A percentile compares a stretch with the other conserved stretches of the same genome.
These are phyloP conservation scores for Globisporangium abappressorium DNA, from an alignment of 352 stramenopile genomes.

Conservation along the genomic window DNA sequence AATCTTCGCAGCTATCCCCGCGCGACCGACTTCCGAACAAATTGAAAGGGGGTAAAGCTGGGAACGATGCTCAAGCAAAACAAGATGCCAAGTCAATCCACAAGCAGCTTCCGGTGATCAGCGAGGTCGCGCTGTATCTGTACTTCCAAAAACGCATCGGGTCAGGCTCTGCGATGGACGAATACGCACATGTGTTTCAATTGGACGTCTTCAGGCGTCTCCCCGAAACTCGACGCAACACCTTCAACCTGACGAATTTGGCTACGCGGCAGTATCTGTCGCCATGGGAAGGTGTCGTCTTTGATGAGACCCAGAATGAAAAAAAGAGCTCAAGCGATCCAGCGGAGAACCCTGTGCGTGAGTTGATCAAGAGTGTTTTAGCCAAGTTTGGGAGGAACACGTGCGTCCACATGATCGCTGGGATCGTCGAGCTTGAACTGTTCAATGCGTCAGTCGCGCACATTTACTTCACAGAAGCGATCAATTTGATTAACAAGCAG, in stretches of 20 bases:
- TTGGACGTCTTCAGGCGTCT: slow-evolving; percentile 42
- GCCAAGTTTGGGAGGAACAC: slow-evolving; percentile 24
- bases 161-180: slow-evolving; percentile 24
- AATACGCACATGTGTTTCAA: slow-evolving; percentile 54
- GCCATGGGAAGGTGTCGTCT: slow-evolving; percentile 37
- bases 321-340: background rate
- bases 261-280: slow-evolving; percentile 13
- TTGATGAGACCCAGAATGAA: slow-evolving; percentile 18
- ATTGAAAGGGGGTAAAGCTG: background rate
- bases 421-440: slow-evolving; percentile 46
- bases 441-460: slow-evolving; percentile 36
- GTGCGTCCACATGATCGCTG: slow-evolving; percentile 46
- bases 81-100: background rate
- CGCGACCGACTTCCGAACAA: background rate
- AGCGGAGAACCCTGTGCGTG: slow-evolving; percentile 15
- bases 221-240: slow-evolving; percentile 12
- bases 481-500: slow-evolving; percentile 28
- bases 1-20: background rate
- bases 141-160: slow-evolving; percentile 45
- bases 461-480: slow-evolving; percentile 41
- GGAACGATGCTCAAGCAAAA: background rate
- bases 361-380: slow-evolving; percentile 24
- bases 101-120: slow-evolving; percentile 18
- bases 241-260: background rate
- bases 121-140: slow-evolving; percentile 32